Conservation (phyloP, 2,329 filamentous ascomycete genomes). For the Acarospora socialis region DNA sequence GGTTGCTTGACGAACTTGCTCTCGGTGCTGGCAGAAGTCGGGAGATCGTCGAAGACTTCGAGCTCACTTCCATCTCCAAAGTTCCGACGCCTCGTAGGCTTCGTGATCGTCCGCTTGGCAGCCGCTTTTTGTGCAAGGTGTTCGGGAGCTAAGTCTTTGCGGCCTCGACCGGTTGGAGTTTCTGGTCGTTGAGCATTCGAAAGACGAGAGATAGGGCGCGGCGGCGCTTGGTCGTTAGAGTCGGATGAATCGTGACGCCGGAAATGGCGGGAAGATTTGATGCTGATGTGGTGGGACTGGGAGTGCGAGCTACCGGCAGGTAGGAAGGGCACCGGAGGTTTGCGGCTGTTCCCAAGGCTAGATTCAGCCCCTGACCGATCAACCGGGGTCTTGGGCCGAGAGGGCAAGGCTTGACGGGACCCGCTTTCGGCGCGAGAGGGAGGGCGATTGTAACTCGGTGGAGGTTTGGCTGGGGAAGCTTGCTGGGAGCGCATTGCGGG, state of each 20-base stretch:
- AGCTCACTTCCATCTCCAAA: conserved; percentile 91
- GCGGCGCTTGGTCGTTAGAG: conserved; percentile 33
- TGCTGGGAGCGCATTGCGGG: conserved; percentile 39
- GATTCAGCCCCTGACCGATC: conserved; percentile 37
- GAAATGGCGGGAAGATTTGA: conserved; percentile 56
- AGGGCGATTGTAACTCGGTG: conserved; percentile 22
- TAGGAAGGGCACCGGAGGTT: conserved; percentile 58
- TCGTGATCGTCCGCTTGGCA: conserved; percentile 57
- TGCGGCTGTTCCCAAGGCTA: conserved; percentile 32
- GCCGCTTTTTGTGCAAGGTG: conserved; percentile 33
- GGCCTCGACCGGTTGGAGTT: conserved; percentile 32
- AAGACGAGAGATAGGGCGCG: conserved; percentile 26
- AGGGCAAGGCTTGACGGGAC: conserved; percentile 20
- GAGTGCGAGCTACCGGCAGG: conserved; percentile 59
- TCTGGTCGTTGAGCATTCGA: conserved; percentile 30
- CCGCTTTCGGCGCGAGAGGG: conserved; percentile 25
- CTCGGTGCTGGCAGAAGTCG: conserved; percentile 70
- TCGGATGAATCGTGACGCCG: conserved; percentile 74
- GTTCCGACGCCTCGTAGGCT: conserved; percentile 52
- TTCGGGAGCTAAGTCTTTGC: conserved; percentile 35
- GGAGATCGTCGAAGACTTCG: conserved; percentile 86
- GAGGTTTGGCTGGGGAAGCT: conserved; percentile 19
- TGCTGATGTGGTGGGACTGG: conserved; percentile 63
- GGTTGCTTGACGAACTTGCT: conserved; percentile 73
- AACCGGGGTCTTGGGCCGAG: conserved; percentile 56